Percentiles rank a stretch among this genome's conserved stretches.
Conservation (phyloP, 768 basidiomycete genomes). For the Arthromyces matolae region DNA sequence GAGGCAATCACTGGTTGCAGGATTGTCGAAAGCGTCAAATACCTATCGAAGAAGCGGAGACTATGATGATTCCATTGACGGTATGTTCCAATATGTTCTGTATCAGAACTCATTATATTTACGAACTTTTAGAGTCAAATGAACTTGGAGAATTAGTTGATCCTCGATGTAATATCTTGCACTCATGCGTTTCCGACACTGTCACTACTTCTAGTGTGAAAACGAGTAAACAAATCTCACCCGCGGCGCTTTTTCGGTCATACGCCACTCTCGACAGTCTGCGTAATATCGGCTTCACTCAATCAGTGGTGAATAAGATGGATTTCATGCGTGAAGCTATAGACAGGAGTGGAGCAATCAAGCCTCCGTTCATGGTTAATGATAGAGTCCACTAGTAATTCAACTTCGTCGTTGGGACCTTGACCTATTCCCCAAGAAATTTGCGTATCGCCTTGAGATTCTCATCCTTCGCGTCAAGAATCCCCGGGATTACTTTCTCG, state of each 20-base stretch:
- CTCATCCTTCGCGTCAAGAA: constrained; percentile 11
- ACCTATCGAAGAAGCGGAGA: constrained; percentile 3
- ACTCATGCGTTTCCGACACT: neutral
- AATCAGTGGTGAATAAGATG: no score
- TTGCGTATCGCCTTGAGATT: constrained; percentile 13
- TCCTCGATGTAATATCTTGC: neutral
- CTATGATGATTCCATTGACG: constrained; percentile 7
- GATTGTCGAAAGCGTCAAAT: constrained; percentile 19
- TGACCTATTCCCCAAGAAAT: constrained; percentile 13
- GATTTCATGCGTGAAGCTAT: no score
- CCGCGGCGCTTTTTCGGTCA: no score
- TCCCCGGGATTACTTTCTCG: constrained; percentile 17
- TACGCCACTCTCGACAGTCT: no score
- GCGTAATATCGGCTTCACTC: no score
- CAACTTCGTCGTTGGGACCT: no score
- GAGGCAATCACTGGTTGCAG: constrained; percentile 16
- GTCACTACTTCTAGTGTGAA: no score
- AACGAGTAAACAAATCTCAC: no score
- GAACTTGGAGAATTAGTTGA: neutral
- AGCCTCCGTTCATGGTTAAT: no score
- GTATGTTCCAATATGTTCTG: neutral
- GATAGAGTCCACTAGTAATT: no score
- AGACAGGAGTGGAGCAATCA: no score
- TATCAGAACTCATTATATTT: neutral
- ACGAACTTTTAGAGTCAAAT: neutral